Evolutionary conservation across 2,329 filamentous ascomycete species (phyloP), one percentile per base, ranked within the genome.

Genomic region (Aureobasidium sp.): DNA sequence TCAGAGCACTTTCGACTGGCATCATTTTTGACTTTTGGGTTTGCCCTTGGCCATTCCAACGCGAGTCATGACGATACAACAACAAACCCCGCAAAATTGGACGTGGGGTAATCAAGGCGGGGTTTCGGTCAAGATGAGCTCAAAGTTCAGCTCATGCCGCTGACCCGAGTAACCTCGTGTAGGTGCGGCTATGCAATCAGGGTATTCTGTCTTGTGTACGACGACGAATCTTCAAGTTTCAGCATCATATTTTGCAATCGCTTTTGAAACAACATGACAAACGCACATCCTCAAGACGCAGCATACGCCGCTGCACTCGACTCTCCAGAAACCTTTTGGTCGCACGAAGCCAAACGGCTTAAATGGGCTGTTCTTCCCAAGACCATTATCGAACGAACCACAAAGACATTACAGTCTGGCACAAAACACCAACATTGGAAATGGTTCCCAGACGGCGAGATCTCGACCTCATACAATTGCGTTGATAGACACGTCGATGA

Each of bases 391-490:
- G 71, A 72, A 3, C 74, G 71, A 34, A 78, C 75, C 17, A 80
- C 76, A 42, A 90, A 87, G 69, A 80, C 74, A 6, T 73, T 93
- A 3, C 69, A 74, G 50, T 79, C 71, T 58, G 83, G 83, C 53
- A 70, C 75, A n/a, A 73, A 74, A 14, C 84, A 95, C 65, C 77
- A 81, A 37, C 83, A 86, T 64, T 96, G 90, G 90, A 80, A 82
- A 58, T 97, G 91, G 91, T 96, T 95, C 61, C 81, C 87, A 0
- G 88, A 83, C 58, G 91, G 90, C 57, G 83, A 93, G 71, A 87
- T 97, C 61, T 93, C 86, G 34, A 95, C 89, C 0, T 89, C 86
- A 60, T 95, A 89, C 74, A 97, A 96, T 67, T 94, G 89, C 66
- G 74, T 96, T 12, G 90, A 95, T 69, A 79, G 90, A 12, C 90